Evolutionary conservation across 1,139 yeast genomes (phyloP), one percentile per base, ranked within the genome.

Genomic region (Taiozyma sp.): DNA sequence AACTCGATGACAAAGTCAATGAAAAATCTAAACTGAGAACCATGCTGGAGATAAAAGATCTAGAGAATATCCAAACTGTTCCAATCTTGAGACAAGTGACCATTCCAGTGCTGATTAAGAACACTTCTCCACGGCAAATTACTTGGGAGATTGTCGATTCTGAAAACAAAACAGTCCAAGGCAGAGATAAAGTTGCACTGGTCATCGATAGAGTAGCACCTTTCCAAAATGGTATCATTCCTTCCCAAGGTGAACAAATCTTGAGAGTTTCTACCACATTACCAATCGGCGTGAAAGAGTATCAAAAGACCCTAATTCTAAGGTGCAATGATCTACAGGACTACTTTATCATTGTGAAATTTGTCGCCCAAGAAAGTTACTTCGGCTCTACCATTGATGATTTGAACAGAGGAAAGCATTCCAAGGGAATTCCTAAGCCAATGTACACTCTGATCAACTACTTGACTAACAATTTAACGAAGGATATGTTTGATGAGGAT

Each of bases 1-100:
- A 67, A 42, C 58, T 71, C 45, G 80, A 78, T 48, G 65, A 62
- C 28, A 67, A 68, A n/a, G 81, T 51, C 30, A 51, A 76, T 54
- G 76, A 57, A 43, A 58, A 76, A 52, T 64, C 69, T 13, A 65
- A 70, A 16, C 43, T 23, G 46, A 66, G 76, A 38, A 78, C 81
- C 2, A 58, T 60, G 2, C 67, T 78, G 2, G 38, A 52, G 13
- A 56, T 62, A 23, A 52, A 54, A 3, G 49, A 57, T n/a, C 29
- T 60, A 7, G 65, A 62, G 34, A 57, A 52, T 22, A 41, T 36
- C 9, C 43, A 48, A 2, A 12, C 43, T 4, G 48, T 54, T 1
- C 56, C 56, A 9, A 56, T 61, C 4, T 54, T 60, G n/a, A 51
- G 52, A 23, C 57, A 55, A 19, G 47, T 55, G 3, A 53, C 51